These are phyloP conservation scores for Russula dissimulans DNA, from an alignment of 768 basidiomycete genomes.

Conservation along the genomic window DNA sequence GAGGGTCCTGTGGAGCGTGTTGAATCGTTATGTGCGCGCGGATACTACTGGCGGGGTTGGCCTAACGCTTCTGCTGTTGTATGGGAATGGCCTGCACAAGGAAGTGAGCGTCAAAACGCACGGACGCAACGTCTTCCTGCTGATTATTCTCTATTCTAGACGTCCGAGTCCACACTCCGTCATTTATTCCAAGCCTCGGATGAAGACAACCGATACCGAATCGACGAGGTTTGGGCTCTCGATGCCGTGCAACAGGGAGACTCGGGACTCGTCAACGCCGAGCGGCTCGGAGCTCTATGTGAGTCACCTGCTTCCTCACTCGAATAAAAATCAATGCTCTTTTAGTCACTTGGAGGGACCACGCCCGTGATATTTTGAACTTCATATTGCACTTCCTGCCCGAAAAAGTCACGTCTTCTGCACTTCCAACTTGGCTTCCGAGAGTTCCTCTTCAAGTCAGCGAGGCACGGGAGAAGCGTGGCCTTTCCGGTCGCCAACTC, in stretches of 20 bases:
- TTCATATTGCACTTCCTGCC: slow-evolving; percentile 68
- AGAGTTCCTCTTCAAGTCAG: slow-evolving; percentile 39
- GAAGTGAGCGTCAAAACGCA: slow-evolving; percentile 43
- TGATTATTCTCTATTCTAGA: slow-evolving; percentile 34
- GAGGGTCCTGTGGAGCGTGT: slow-evolving; percentile 53
- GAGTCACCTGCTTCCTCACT: slow-evolving; percentile 23
- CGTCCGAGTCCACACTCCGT: slow-evolving; percentile 64
- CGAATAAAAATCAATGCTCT: background rate
- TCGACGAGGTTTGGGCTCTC: slow-evolving; percentile 76
- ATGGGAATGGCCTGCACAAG: slow-evolving; percentile 85
- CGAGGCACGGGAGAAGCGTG: slow-evolving; percentile 33
- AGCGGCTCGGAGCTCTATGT: slow-evolving; percentile 50
- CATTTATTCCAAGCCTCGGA: slow-evolving; percentile 39
- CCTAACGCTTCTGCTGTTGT: slow-evolving; percentile 65
- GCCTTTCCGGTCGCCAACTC: slow-evolving; percentile 46
- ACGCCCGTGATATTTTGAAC: slow-evolving; percentile 67
- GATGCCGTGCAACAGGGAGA: slow-evolving; percentile 85
- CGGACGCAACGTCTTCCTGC: background rate
- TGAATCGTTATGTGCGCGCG: slow-evolving; percentile 58
- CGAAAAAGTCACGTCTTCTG: slow-evolving; percentile 23
- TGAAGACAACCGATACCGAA: slow-evolving; percentile 24
- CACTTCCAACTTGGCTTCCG: slow-evolving; percentile 45
- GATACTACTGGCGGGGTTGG: slow-evolving; percentile 30
- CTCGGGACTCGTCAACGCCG: slow-evolving; percentile 60
- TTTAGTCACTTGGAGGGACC: slow-evolving; percentile 70